phyloP scores from a whole-genome alignment of 305 asterid genomes.

The Solanum chacoense region DNA sequence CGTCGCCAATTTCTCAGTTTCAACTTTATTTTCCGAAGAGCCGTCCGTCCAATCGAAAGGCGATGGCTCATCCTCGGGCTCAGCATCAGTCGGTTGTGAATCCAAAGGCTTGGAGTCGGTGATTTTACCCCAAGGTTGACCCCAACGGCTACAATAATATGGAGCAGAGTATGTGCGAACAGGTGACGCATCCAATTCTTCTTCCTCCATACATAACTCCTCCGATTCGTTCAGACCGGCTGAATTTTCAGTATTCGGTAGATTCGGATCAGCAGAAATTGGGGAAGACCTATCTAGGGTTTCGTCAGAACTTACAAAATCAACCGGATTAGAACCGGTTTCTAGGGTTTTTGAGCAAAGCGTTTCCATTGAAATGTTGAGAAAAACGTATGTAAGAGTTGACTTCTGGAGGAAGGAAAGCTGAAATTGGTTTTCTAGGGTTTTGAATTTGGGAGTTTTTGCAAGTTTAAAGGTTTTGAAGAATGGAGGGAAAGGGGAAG shows the following conservation, averaged over 20 bases:
- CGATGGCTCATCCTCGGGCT: constrained; percentile 2
- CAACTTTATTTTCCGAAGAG: background rate
- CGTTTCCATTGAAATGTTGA: constrained; percentile 14
- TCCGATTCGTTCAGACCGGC: constrained; percentile 8
- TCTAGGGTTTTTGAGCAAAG: background rate
- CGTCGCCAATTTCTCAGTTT: constrained; percentile 1
- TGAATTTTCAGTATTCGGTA: background rate
- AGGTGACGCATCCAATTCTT: background rate
- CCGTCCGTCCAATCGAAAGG: constrained; percentile 5
- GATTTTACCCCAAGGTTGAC: background rate
- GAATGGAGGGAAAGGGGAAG: background rate
- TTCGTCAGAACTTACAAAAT: constrained; percentile 12
- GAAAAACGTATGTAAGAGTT: background rate
- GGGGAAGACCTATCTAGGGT: constrained; percentile 21
- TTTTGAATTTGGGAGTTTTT: background rate
- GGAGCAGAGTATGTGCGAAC: background rate
- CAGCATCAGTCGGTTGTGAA: background rate
- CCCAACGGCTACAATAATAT: background rate
- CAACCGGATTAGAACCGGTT: background rate
- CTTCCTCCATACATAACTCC: background rate
- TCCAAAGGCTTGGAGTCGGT: background rate
- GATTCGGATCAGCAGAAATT: background rate
- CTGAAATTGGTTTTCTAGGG: background rate
- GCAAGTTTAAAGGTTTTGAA: background rate
- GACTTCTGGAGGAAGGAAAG: background rate